Conservation (phyloP, 768 basidiomycete genomes). For the Tulasnella sp. region DNA sequence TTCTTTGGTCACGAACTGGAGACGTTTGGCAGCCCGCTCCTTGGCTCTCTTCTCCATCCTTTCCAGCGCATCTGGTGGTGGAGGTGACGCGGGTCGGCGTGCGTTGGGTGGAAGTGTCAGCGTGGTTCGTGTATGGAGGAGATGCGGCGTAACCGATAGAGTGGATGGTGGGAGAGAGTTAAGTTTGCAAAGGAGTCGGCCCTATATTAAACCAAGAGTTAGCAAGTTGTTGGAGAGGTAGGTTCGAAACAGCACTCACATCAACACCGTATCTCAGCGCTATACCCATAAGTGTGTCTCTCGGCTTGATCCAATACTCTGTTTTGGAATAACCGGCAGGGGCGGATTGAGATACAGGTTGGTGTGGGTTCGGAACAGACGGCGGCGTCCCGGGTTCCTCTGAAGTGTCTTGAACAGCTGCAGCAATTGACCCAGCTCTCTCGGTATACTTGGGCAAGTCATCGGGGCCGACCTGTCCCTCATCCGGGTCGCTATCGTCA, state of each 20-base stretch:
- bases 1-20: slow-evolving; percentile 61
- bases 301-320: slow-evolving; percentile 41
- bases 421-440: neutral
- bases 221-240: neutral
- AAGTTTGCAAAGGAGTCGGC: slow-evolving; percentile 48
- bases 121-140: slow-evolving; percentile 56
- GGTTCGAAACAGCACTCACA: slow-evolving; percentile 35
- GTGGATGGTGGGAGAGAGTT: slow-evolving; percentile 58
- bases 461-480: slow-evolving; percentile 1
- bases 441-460: neutral
- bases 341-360: slow-evolving; percentile 14
- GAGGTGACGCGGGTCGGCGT: slow-evolving; percentile 22
- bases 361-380: neutral
- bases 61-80: slow-evolving; percentile 21
- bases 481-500: slow-evolving; percentile 30
- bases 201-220: slow-evolving; percentile 28
- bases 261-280: slow-evolving; percentile 50
- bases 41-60: slow-evolving; percentile 32
- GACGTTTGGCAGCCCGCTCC: slow-evolving; percentile 45
- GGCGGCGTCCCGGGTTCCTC: neutral
- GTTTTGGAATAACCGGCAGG: neutral
- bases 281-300: slow-evolving; percentile 57
- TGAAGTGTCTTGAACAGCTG: slow-evolving; percentile 1
- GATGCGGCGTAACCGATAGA: slow-evolving; percentile 58
- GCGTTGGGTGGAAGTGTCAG: slow-evolving; percentile 43